Conservation (phyloP, 106 monocot genomes). For the Phalaenopsis equestris region DNA sequence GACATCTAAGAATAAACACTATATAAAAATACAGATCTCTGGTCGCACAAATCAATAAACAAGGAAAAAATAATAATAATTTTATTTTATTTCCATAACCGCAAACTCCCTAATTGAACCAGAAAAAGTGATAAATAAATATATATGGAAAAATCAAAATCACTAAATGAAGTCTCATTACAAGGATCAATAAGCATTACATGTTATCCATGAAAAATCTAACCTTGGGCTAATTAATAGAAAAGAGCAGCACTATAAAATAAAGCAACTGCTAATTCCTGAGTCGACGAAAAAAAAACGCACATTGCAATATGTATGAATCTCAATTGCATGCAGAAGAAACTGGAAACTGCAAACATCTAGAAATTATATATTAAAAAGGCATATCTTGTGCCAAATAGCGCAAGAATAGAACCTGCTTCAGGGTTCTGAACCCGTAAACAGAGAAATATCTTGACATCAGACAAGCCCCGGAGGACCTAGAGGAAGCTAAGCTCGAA, state of each 20-base stretch:
- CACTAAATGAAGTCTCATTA: neutral
- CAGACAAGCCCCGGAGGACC: slow-evolving; percentile 1
- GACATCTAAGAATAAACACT: neutral
- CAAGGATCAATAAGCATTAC: neutral
- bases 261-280: neutral
- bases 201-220: neutral
- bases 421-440: slow-evolving; percentile 32
- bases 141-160: slow-evolving; percentile 1
- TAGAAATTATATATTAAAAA: neutral
- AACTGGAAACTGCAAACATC: neutral
- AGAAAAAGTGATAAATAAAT: neutral
- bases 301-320: neutral
- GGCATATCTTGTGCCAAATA: neutral
- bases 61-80: neutral
- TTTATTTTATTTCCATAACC: neutral
- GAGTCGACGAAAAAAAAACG: neutral
- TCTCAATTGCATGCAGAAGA: neutral
- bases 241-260: neutral
- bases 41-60: neutral
- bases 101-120: neutral
- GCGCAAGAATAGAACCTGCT: slow-evolving; percentile 22
- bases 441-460: slow-evolving; percentile 24
- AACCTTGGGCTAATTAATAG: neutral
- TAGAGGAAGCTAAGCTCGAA: slow-evolving; percentile 16
- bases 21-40: neutral